phyloP scores from a whole-genome alignment of 2,329 filamentous ascomycete species.

The Penicillium griseofulvum region DNA sequence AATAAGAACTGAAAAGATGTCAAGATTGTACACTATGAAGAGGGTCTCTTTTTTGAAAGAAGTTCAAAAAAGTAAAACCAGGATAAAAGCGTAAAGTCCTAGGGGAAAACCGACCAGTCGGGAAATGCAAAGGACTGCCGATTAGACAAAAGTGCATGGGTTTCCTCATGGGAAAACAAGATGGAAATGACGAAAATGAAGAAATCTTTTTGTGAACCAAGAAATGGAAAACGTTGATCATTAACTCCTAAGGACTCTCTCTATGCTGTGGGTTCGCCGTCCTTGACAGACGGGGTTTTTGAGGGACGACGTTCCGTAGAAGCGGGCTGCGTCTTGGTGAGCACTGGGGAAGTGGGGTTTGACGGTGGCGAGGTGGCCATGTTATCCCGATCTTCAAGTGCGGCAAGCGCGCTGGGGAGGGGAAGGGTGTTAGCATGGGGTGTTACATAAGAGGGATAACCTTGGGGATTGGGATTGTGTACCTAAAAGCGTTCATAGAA shows the following conservation, averaged over 20 bases:
- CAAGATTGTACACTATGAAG: conserved; percentile 34
- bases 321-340: conserved; percentile 47
- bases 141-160: conserved; percentile 12
- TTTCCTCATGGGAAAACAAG: conserved; percentile 1
- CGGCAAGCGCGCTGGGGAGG: conserved; percentile 45
- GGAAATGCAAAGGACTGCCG: conserved; percentile 23
- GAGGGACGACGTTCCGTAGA: conserved; percentile 44
- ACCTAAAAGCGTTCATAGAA: conserved; percentile 92
- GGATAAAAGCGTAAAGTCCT: conserved; percentile 16
- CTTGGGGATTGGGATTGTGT: conserved; percentile 42
- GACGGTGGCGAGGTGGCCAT: conserved; percentile 50
- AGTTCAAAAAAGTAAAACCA: conserved; percentile 17
- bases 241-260: conserved; percentile 37
- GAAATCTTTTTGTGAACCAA: conserved; percentile 32
- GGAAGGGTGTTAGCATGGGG: conserved; percentile 12
- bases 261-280: conserved; percentile 42
- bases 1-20: conserved; percentile 23
- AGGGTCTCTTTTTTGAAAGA: conserved; percentile 9
- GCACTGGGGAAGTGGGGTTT: conserved; percentile 47
- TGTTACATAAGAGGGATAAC: not conserved
- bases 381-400: conserved; percentile 47
- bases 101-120: conserved; percentile 25
- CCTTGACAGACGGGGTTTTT: conserved; percentile 42
- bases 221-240: conserved; percentile 38
- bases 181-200: conserved; percentile 16